Evolutionary conservation across 495 filamentous ascomycete genomes (phyloP).

Genomic region (Penicillium herquei): DNA sequence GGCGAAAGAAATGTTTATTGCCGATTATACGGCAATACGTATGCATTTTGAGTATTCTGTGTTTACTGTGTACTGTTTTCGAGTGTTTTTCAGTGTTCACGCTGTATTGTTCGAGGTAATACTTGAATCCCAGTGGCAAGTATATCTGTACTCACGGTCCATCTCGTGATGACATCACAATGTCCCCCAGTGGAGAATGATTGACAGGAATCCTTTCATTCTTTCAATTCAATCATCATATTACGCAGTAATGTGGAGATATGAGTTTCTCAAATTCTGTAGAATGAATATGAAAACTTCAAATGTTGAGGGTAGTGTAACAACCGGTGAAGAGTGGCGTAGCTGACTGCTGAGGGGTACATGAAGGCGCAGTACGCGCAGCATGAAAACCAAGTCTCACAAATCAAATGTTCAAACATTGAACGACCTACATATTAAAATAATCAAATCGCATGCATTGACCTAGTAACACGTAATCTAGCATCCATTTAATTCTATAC

Average conservation of each 20-base stretch:
- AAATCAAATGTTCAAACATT: too few relatives aligned
- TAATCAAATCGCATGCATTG: neutral
- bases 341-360: slow-evolving; percentile 5
- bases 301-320: neutral
- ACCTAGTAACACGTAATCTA: slow-evolving; percentile 7
- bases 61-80: neutral
- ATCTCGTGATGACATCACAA: neutral
- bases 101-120: too few relatives aligned
- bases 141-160: neutral
- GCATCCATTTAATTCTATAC: slow-evolving; percentile 15
- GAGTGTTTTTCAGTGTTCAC: neutral
- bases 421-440: neutral
- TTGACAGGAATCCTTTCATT: neutral
- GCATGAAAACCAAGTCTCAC: neutral
- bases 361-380: neutral
- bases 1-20: too few relatives aligned
- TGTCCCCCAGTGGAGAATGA: neutral
- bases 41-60: neutral
- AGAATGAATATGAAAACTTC: neutral
- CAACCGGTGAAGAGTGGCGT: slow-evolving; percentile 5
- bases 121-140: too few relatives aligned
- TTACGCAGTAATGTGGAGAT: neutral
- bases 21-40: too few relatives aligned
- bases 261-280: neutral
- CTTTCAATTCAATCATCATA: neutral